These are phyloP conservation scores for Microsporum canis DNA, from an alignment of 2,329 filamentous ascomycete species.

Conservation along the genomic window DNA sequence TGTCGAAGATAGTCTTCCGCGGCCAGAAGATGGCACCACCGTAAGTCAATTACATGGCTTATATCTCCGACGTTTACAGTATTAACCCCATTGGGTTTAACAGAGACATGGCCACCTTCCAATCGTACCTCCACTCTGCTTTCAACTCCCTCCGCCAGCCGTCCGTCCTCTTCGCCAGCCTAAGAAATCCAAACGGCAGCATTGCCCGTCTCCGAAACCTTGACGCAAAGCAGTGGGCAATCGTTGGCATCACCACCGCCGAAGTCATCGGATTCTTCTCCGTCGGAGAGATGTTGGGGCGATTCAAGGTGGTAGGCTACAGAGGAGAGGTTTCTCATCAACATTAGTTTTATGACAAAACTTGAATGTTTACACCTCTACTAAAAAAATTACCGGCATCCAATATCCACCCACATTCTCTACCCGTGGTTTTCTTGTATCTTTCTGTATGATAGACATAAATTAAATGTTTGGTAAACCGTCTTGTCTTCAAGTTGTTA, in stretches of 20 bases:
- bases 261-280: conserved; percentile 96
- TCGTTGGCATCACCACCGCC: conserved; percentile 66
- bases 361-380: background rate
- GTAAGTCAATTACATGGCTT: conserved; percentile 47
- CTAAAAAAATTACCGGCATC: background rate
- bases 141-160: conserved; percentile 63
- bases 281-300: conserved; percentile 89
- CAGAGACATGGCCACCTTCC: conserved; percentile 70
- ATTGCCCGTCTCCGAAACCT: conserved; percentile 54
- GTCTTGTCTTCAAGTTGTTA: background rate
- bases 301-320: conserved; percentile 93
- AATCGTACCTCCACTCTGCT: conserved; percentile 70
- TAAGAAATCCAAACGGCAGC: conserved; percentile 8
- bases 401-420: background rate
- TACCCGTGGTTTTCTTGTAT: background rate
- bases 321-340: conserved; percentile 51
- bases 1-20: conserved; percentile 75
- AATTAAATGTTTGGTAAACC: background rate
- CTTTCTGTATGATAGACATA: conserved; percentile 6
- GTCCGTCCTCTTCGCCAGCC: conserved; percentile 41
- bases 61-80: background rate
- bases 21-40: conserved; percentile 87
- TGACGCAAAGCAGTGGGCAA: conserved; percentile 56
- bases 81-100: conserved; percentile 11
- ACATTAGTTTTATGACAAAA: conserved; percentile 17